These are phyloP conservation scores for Poteriospumella lacustris DNA, from an alignment of 108 stramenopile genomes.

Conservation along the genomic window DNA sequence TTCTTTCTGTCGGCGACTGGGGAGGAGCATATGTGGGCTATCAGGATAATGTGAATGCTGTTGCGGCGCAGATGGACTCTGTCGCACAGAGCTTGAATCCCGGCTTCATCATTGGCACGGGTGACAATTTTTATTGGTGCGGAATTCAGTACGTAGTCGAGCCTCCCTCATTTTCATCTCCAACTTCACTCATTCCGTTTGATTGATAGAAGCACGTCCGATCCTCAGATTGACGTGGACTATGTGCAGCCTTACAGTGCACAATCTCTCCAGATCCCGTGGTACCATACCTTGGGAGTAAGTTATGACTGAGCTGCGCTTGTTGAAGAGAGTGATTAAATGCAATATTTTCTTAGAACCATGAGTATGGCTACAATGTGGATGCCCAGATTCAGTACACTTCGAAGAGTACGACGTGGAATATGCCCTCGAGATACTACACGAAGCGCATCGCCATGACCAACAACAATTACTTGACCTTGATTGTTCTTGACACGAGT, in stretches of 20 bases:
- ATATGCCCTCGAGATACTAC: conserved; percentile 9
- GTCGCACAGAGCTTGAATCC: not conserved
- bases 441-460: not conserved
- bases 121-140: conserved; percentile 21
- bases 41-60: conserved; percentile 23
- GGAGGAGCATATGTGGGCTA: conserved; percentile 14
- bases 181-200: not conserved
- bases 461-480: not conserved
- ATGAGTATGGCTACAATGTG: conserved; percentile 32
- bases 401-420: not conserved
- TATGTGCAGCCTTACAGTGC: conserved; percentile 12
- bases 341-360: conserved; percentile 20
- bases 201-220: not conserved
- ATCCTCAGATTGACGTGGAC: conserved; percentile 20
- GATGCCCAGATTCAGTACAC: conserved; percentile 18
- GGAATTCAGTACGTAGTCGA: not conserved
- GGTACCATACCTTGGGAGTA: conserved; percentile 14
- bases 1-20: conserved; percentile 25
- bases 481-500: conserved; percentile 18
- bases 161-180: not conserved
- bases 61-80: conserved; percentile 1
- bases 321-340: no score
- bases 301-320: no score
- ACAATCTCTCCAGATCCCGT: conserved; percentile 11
- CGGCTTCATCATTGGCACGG: not conserved